Base-by-base conservation (phyloP, 208 protist species). In the Leptomonas seymouri region DNA sequence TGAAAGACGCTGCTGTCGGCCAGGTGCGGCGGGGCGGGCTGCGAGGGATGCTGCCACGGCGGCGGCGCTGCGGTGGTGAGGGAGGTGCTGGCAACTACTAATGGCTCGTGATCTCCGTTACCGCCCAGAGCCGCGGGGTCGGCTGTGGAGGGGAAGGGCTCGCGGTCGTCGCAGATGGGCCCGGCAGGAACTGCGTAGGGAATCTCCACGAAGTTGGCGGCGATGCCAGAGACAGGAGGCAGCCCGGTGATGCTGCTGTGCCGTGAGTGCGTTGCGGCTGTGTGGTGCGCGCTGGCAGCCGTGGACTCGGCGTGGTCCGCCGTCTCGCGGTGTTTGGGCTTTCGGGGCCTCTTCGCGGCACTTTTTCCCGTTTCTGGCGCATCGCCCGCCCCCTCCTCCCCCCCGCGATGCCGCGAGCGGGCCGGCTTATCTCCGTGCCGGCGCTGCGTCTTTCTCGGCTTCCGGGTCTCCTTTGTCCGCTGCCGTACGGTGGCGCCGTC, bases 181-280 rank as follows among this genome's bases (percentile, higher is more conserved):
- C 70, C 70, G 21, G 70, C 30, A 8, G 70, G 70, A n/a, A 69
- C 70, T 25, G 70, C 70, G 62, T 65, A 76, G 15, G 70, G 70
- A 36, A 76, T 76, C 27, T 76, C 70, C 21, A 76, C 70, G 27
- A 76, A 76, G 70, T 76, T 68, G 15, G 49, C 63, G 7, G 7
- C 27, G 48, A 76, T 21, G 39, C 64, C 42, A 3, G 61, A 30
- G 15, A 76, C 21, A 9, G 70, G 59, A 8, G 69, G 21, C 0
- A 54, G 2, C 14, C 21, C 69, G 20, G 70, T 25, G 44, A 69
- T 36, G 53, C 30, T 41, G 44, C 18, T 23, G 28, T 53, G 42
- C 8, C 48, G 60, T 0, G 60, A 39, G 48, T 66, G 60, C 11
- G 60, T 36, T n/a, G n/a, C n/a, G 34, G 34, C 34, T 39, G 34